A percentile compares a stretch with the other conserved stretches of the same genome.
phyloP scores from a whole-genome alignment of 257 asterid species.

The Coffea eugenioides region DNA sequence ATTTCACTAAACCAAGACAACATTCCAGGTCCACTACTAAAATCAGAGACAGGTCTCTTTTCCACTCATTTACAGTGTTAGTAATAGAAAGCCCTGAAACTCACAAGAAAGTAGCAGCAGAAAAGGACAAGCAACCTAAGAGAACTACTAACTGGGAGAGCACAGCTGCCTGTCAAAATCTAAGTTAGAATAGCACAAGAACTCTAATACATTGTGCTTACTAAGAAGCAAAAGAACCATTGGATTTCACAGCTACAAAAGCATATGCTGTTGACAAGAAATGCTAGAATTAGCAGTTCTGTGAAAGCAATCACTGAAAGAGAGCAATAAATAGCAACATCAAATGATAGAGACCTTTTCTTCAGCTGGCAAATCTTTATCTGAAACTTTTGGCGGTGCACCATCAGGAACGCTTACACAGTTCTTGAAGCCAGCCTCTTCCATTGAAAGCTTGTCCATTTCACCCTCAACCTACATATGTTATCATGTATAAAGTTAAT shows the following conservation, averaged over 20 bases:
- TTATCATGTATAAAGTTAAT: slow-evolving; percentile 15
- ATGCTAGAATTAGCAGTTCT: neutral
- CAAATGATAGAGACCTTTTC: slow-evolving; percentile 51
- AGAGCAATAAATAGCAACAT: neutral
- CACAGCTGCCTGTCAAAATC: neutral
- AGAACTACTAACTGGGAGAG: neutral
- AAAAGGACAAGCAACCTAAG: neutral
- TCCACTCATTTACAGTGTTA: neutral
- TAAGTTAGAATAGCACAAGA: neutral
- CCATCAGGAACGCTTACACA: slow-evolving; percentile 99
- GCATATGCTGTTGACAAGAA: neutral
- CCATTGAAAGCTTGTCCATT: slow-evolving; percentile 99
- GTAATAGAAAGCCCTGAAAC: neutral
- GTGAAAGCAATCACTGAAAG: neutral
- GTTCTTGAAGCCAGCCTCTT: slow-evolving; percentile 92
- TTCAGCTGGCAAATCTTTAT: slow-evolving; percentile 61
- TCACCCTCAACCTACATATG: slow-evolving; percentile 90
- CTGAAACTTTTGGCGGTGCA: slow-evolving; percentile 81
- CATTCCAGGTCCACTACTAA: neutral
- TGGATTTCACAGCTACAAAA: neutral
- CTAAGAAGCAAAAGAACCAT: neutral
- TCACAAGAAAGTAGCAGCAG: neutral
- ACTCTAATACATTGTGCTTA: neutral
- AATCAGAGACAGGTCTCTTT: slow-evolving; percentile 8
- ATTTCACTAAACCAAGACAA: slow-evolving; percentile 3